Base-by-base conservation (phyloP, 441 rosid genomes). In the Populus trichocarpa region DNA sequence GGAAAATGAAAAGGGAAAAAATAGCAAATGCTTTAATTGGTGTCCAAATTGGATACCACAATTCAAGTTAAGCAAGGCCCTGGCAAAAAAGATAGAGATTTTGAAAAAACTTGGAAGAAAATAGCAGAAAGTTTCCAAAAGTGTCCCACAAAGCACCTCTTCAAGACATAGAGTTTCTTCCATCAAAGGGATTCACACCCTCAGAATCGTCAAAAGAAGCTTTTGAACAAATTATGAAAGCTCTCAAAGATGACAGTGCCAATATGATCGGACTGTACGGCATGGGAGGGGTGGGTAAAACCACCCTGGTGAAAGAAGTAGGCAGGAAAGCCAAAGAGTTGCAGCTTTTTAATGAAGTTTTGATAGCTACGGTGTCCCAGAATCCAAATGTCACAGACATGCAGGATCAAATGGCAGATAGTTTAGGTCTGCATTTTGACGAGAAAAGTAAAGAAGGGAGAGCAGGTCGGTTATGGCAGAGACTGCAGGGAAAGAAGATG, bases 281-380 rank as follows among this genome's bases (percentile, higher is more conserved):
- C 13, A 74, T 78, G 69, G 75, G 79, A 20, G 86, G 81, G 3
- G 69, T 71, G 2, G 81, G 86, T 66, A 79, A 81, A 59, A 81
- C 83, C 30, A 82, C 84, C 25, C 23, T 82, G 66, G 73, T 70
- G 53, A 75, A 66, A 71, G 12, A 70, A 65, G 33, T 59, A 18
- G 65, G 28, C 36, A 36, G 30, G 70, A 36, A 16, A 18, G 70
- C 68, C n/a, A 46, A 32, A 25, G 67, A 22, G 30, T 0, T 20
- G 26, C 66, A 14, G 57, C 59, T 78, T 4, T 78, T 78, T 67
- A 57, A 72, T 72, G 63, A 40, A 7, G 42, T 64, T 0, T 46
- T 78, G 72, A 16, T 12, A 11, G 72, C 36, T 3, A 30, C 36
- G 1, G n/a, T 67, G 36, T 28, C 71, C 26, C 63, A 40, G 12